Base-by-base conservation (phyloP, 306 rosid species). In the Cyamopsis tetragonoloba region DNA sequence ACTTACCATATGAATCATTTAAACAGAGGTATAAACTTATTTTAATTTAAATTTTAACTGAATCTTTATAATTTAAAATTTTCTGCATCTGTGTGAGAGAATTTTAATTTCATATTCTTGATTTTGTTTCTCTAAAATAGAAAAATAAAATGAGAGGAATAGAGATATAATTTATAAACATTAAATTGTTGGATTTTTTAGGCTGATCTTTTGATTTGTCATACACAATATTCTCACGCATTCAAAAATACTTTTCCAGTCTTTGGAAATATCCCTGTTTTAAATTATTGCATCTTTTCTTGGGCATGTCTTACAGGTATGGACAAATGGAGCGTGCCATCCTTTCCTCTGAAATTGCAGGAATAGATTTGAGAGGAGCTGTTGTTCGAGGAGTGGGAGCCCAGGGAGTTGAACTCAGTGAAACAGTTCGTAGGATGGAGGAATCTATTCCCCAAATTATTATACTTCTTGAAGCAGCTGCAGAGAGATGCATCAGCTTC, bases 391-490 rank as follows among this genome's bases (percentile, higher is more conserved):
- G 97, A 35, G 83, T 95, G 75, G 99, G 99, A 73, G 97, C 99
- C 62, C 99, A 95, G 73, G 99, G 99, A 66, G 78, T 95, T 79
- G 99, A 95, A 66, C 97, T 95, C 79, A 95, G 99, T 80, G 99
- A 95, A 79, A 88, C 99, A 22, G 99, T 95, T 74, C 92, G 99
- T 74, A 95, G 99, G 86, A 90, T 95, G 99, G 99, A 95, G 87
- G 99, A 95, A 76, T 95, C 97, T 35, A 86, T 95, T 55, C 96
- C 99, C 72, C 99, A 88, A 75, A 83, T 95, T 77, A 86, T 85
- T 72, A 68, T 95, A 62, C 95, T 90, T 79, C 95, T 95, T 73
- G 99, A 95, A 77, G 95, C 97, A 57, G 87, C 99, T 47, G 89
- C 89, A 27, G 99, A 95, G 72, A 95, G 99, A 81, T 90, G 99